Evolutionary conservation across 1,284 basidiomycete species (phyloP), one percentile per base, ranked within the genome.

Genomic region (Ceratobasidium theobromae): DNA sequence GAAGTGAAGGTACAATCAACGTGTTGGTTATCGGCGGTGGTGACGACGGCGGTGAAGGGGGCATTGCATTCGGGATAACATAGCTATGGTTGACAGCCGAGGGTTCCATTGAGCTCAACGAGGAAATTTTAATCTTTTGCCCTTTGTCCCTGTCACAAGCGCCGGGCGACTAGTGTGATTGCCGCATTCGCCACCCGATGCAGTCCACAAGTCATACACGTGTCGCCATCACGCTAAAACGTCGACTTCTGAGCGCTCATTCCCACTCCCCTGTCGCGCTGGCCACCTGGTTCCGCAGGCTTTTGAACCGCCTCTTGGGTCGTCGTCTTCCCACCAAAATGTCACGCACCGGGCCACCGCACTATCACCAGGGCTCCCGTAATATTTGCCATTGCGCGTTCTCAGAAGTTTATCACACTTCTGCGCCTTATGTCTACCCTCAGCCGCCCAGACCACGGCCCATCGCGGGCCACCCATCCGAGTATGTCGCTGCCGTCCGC

Each of bases 1-100:
- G 86, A 1, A 91, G 76, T 0, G 82, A 79, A 0, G 89, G 84
- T 46, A 91, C 80, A 27, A 87, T 79, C 45, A 91, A 77, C 1
- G 89, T 87, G 74, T 92, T 91, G 14, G 89, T 89, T 4, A 74
- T 40, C 18, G 32, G 51, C 5, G 30, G 28, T 3, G 51, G 30
- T n/a, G n/a, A n/a, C n/a, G n/a, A n/a, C n/a, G 27, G 48, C 9
- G 48, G 48, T 28, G 14, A 8, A 25, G 21, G 18, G 11, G 14
- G 48, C 48, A 9, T 51, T n/a, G n/a, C n/a, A n/a, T n/a, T n/a
- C n/a, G n/a, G n/a, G n/a, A n/a, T n/a, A n/a, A n/a, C 48, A 25
- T 14, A 25, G 25, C 9, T 16, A 53, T 58, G 41, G 55, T 58
- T 28, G 55, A 33, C 55, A 25, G 27, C n/a, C 9, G 16, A 41